Conservation (phyloP, 2,329 filamentous ascomycete genomes). For the Mollisia scopiformis region DNA sequence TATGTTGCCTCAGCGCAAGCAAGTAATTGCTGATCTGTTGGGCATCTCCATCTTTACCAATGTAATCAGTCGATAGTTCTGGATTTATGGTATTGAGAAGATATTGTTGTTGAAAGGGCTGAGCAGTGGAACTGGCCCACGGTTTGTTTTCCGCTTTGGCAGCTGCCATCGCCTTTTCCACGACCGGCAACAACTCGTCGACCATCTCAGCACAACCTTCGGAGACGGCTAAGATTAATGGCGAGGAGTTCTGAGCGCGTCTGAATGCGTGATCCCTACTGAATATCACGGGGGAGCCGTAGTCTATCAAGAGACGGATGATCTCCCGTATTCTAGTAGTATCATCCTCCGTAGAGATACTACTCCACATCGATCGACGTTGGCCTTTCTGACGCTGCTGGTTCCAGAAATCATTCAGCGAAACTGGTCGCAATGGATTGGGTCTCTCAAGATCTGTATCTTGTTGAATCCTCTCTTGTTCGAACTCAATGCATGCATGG, state of each 20-base stretch:
- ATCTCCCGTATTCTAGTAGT: conserved; percentile 15
- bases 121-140: not conserved
- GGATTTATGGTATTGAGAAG: not conserved
- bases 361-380: not conserved
- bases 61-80: not conserved
- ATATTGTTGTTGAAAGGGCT: not conserved
- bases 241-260: not conserved
- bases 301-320: conserved; percentile 9
- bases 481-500: conserved; percentile 20
- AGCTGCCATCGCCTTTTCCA: not conserved
- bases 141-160: not conserved
- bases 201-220: conserved; percentile 16
- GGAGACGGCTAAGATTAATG: conserved; percentile 7
- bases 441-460: not conserved
- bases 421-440: not conserved
- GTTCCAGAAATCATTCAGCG: not conserved
- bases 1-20: conserved; percentile 6
- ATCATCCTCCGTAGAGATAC: not conserved
- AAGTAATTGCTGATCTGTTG: not conserved
- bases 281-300: conserved; percentile 10
- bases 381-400: not conserved
- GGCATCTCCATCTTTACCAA: not conserved
- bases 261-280: not conserved
- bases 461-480: conserved; percentile 13
- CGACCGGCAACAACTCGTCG: conserved; percentile 6